Base-by-base conservation (phyloP, 1,284 basidiomycete genomes). In the Boletellus deceptivus region DNA sequence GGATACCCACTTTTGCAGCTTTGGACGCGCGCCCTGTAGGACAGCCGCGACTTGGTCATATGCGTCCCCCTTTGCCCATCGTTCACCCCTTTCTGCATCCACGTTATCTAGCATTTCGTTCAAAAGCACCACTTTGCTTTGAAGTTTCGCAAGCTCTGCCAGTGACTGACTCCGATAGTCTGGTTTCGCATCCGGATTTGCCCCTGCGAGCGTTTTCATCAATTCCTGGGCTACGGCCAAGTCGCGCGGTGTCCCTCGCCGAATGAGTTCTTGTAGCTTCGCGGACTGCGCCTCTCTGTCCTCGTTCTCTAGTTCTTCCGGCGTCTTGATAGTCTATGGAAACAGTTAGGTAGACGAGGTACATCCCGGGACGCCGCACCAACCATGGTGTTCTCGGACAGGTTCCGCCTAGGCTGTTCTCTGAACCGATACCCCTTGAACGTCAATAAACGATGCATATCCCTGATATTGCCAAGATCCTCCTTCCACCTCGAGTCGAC, bases 1-100 rank as follows among this genome's bases (percentile, higher is more conserved):
- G n/a, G n/a, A n/a, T n/a, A n/a, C 92, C 96, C 96, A 98, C 62
- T 95, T 96, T 68, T 99, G 97, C 45, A 99, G 84, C 70, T 92
- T 94, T 1, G 97, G 97, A 50, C 96, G 82, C 3, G 96, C 95
- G 44, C 82, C 82, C 25, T 77, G 78, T 38, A 98, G 82, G 43
- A 97, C 87, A 1, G 80, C 73, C 0, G 95, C 89, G 8, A 99
- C 93, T 87, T 99, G 96, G 72, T 98, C 91, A 64, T 98, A 99
- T 3, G 86, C 95, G 69, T 99, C 97, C 5, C 97, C 97, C 46
- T 79, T 67, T n/a, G 81, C 89, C 59, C 92, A 88, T 55, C 72
- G 75, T 71, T 94, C 92, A 8, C 87, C 84, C 46, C 79, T 70
- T 43, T 71, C 66, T 6, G 68, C 75, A 54, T 93, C 90, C 16